Evolutionary conservation across 2,329 filamentous ascomycete species (phyloP).

Genomic region (Colletotrichum simmondsii): DNA sequence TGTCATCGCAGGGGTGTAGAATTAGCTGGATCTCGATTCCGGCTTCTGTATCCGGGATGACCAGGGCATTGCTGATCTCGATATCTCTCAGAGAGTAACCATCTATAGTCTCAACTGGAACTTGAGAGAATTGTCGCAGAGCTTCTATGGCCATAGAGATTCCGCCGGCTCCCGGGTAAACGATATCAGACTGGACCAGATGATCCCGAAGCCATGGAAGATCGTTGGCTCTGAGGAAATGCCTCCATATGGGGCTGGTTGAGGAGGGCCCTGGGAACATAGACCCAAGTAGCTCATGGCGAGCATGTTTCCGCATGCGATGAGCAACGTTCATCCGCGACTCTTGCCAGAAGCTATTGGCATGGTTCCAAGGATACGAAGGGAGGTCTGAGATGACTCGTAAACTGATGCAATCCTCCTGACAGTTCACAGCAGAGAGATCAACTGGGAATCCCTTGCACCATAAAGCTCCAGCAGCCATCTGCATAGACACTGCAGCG

Average conservation of each 20-base stretch:
- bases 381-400: conserved; percentile 33
- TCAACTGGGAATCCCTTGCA: conserved; percentile 6
- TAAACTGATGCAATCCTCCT: conserved; percentile 19
- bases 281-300: conserved; percentile 28
- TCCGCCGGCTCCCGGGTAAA: conserved; percentile 51
- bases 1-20: conserved; percentile 3
- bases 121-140: conserved; percentile 8
- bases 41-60: conserved; percentile 10
- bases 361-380: conserved; percentile 36
- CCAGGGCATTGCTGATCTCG: conserved; percentile 32
- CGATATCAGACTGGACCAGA: conserved; percentile 53
- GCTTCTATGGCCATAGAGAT: conserved; percentile 42
- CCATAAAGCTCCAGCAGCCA: conserved; percentile 2
- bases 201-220: conserved; percentile 60
- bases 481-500: conserved; percentile 7
- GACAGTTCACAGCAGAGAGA: conserved; percentile 6
- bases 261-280: conserved; percentile 35
- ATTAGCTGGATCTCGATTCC: conserved; percentile 17
- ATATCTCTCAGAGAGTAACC: conserved; percentile 36
- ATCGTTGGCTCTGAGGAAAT: conserved; percentile 40
- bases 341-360: conserved; percentile 27
- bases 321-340: conserved; percentile 22
- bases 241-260: not conserved
- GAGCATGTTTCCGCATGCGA: conserved; percentile 13
- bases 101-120: not conserved